Percentiles rank a stretch among this genome's conserved stretches.
Evolutionary conservation across 2,329 filamentous ascomycete species (phyloP).

Genomic region (Sphaerostilbella broomeana): DNA sequence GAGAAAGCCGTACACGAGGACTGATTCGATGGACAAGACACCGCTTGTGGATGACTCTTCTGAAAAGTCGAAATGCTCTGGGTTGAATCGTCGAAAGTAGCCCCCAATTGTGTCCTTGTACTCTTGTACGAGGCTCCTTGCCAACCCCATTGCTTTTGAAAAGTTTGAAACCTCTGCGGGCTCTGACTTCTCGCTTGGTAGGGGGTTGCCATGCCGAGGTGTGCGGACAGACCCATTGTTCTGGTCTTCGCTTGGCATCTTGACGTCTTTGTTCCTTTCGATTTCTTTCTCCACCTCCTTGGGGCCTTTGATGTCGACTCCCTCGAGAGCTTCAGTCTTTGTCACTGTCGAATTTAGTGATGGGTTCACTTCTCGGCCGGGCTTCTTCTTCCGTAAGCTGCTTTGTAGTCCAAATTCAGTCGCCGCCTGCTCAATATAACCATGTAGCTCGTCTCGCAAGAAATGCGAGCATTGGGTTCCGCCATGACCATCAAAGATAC

Average conservation of each 20-base stretch:
- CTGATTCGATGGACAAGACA: constrained; percentile 61
- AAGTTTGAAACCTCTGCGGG: constrained; percentile 47
- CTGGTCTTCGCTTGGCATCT: constrained; percentile 26
- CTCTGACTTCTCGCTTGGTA: constrained; percentile 36
- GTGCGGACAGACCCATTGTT: constrained; percentile 29
- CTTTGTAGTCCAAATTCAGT: constrained; percentile 70
- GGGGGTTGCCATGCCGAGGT: constrained; percentile 30
- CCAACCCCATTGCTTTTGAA: constrained; percentile 59
- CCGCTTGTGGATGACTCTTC: constrained; percentile 24
- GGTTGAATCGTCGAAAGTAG: constrained; percentile 87
- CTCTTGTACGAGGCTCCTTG: constrained; percentile 62
- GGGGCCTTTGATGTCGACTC: constrained; percentile 44
- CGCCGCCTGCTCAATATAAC: constrained; percentile 80
- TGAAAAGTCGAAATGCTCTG: constrained; percentile 60
- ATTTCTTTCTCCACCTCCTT: constrained; percentile 38
- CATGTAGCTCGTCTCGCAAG: constrained; percentile 74
- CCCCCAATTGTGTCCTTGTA: constrained; percentile 86
- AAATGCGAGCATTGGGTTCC: constrained; percentile 85
- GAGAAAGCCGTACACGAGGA: constrained; percentile 87
- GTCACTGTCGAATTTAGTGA: constrained; percentile 16
- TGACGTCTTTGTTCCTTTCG: too few species aligned
- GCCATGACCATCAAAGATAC: constrained; percentile 92
- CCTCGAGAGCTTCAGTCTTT: constrained; percentile 23
- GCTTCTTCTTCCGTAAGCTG: constrained; percentile 52
- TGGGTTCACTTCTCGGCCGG: constrained; percentile 21